These are phyloP conservation scores for Asterochloris sp. DNA, from an alignment of 139 green algal genomes.

Conservation along the genomic window DNA sequence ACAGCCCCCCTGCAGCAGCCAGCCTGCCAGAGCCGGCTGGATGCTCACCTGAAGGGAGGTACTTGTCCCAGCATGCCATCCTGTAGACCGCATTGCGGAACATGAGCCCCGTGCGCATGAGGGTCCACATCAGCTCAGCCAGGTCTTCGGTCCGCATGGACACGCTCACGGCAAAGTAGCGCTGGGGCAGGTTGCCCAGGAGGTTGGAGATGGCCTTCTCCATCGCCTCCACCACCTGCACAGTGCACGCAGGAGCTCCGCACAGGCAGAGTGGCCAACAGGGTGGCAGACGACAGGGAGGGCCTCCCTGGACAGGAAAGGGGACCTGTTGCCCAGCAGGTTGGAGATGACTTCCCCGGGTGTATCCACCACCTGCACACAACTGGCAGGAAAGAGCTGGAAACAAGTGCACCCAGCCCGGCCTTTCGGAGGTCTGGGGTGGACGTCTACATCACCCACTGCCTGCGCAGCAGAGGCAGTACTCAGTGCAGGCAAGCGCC, in stretches of 20 bases:
- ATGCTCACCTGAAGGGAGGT: constrained; percentile 3
- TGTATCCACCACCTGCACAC: constrained; percentile 60
- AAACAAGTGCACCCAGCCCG: too few species aligned
- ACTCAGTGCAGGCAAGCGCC: neutral
- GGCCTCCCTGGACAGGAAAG: neutral
- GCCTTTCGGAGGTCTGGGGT: too few species aligned
- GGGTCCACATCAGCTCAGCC: constrained; percentile 81
- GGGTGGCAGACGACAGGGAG: neutral
- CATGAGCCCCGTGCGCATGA: constrained; percentile 85
- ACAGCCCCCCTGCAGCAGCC: too few species aligned
- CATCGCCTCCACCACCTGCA: constrained; percentile 76
- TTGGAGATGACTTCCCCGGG: constrained; percentile 79
- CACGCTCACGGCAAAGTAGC: constrained; percentile 83
- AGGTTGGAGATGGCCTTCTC: constrained; percentile 75
- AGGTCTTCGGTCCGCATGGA: constrained; percentile 69
- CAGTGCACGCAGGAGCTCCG: neutral
- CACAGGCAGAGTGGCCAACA: neutral
- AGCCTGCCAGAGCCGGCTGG: too few species aligned
- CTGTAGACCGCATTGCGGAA: constrained; percentile 80
- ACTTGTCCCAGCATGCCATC: constrained; percentile 53
- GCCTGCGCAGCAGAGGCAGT: too few species aligned
- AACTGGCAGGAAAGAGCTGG: neutral
- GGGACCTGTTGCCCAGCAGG: constrained; percentile 77
- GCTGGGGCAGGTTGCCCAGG: constrained; percentile 73
- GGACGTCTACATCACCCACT: too few species aligned